These are phyloP conservation scores for Abrus precatorius DNA, from an alignment of 306 rosid species.

Conservation along the genomic window DNA sequence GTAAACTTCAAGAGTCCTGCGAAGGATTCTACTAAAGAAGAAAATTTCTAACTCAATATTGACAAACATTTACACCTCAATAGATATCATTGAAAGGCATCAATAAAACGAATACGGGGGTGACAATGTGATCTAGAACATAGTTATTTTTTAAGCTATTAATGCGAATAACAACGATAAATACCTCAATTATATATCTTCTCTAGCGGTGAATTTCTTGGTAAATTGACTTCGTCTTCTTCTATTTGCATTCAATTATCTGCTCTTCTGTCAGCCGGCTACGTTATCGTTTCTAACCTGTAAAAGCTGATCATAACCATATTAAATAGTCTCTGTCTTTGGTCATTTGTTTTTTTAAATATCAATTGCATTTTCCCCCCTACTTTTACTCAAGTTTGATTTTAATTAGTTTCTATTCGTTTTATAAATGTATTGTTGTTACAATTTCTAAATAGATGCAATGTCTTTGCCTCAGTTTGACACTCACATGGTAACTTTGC, in stretches of 20 bases:
- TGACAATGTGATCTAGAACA: not conserved
- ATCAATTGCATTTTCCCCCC: not conserved
- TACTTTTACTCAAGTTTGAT: not conserved
- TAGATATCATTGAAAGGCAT: too few species aligned
- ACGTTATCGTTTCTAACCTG: not conserved
- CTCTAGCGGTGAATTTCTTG: not conserved
- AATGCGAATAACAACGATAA: not conserved
- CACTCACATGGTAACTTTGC: not conserved
- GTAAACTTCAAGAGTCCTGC: not conserved
- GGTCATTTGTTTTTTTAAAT: not conserved
- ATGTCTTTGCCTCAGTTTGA: not conserved
- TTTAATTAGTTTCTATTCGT: not conserved
- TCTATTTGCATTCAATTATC: constrained; percentile 10
- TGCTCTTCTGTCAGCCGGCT: constrained; percentile 34
- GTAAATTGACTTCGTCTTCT: constrained; percentile 43
- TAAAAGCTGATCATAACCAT: not conserved
- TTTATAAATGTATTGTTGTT: not conserved
- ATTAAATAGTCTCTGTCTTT: not conserved
- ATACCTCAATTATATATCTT: not conserved
- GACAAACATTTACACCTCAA: not conserved
- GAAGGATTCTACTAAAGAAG: constrained; percentile 22
- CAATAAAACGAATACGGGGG: not conserved
- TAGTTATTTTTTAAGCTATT: not conserved
- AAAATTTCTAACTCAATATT: not conserved
- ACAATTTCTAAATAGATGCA: not conserved